A percentile compares a stretch with the other conserved stretches of the same genome.
These are phyloP conservation scores for Microascus cirrosus DNA, from an alignment of 2,329 filamentous ascomycete species.

Conservation along the genomic window DNA sequence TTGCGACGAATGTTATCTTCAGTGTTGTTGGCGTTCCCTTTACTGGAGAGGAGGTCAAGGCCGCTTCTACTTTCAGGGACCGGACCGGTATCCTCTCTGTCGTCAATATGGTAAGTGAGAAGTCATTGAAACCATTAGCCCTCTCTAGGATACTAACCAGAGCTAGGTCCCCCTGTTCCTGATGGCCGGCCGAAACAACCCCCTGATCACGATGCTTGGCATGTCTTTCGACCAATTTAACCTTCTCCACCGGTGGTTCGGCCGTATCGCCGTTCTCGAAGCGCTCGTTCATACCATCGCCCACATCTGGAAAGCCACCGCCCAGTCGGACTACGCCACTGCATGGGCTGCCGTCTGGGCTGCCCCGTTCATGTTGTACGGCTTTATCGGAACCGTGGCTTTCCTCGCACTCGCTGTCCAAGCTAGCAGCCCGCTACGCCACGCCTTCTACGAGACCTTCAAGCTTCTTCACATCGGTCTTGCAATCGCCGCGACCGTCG, in stretches of 20 bases:
- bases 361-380: slow-evolving; percentile 3
- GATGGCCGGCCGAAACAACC: slow-evolving; percentile 87
- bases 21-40: slow-evolving; percentile 58
- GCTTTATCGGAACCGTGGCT: slow-evolving; percentile 30
- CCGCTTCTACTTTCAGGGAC: slow-evolving; percentile 65
- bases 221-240: slow-evolving; percentile 98
- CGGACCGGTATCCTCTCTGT: slow-evolving; percentile 74
- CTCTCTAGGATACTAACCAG: not conserved
- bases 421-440: slow-evolving; percentile 58
- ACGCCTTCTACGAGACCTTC: slow-evolving; percentile 73
- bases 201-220: slow-evolving; percentile 67
- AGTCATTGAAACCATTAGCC: not conserved
- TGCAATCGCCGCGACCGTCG: slow-evolving; percentile 47
- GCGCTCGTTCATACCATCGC: slow-evolving; percentile 52
- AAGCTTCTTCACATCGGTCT: slow-evolving; percentile 59
- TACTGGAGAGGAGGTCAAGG: slow-evolving; percentile 28
- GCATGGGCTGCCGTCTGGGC: slow-evolving; percentile 1
- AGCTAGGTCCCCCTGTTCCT: slow-evolving; percentile 59
- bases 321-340: not conserved
- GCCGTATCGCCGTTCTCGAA: slow-evolving; percentile 61
- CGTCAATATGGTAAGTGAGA: slow-evolving; percentile 64
- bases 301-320: slow-evolving; percentile 6
- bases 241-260: slow-evolving; percentile 59
- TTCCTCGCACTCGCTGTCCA: slow-evolving; percentile 56
- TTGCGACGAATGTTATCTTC: slow-evolving; percentile 53